A percentile compares a stretch with the other conserved stretches of the same genome.
Conservation (phyloP, 2,329 filamentous ascomycete genomes). For the Ophiostoma perfectum region DNA sequence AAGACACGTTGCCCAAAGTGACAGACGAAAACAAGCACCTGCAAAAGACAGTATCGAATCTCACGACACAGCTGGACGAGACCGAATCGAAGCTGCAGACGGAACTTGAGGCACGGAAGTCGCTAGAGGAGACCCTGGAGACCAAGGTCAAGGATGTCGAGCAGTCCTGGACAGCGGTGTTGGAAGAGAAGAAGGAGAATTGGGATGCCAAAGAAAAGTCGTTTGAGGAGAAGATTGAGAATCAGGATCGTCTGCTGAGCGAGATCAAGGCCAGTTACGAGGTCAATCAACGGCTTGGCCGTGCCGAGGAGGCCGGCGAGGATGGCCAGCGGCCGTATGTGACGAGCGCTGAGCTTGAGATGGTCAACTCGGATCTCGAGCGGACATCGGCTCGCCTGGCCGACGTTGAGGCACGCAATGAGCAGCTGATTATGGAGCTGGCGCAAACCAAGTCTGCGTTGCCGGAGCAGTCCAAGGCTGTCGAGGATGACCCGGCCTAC, state of each 20-base stretch:
- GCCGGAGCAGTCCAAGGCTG: conserved; percentile 52
- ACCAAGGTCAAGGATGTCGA: conserved; percentile 83
- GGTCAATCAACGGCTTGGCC: conserved; percentile 75
- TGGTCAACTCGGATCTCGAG: conserved; percentile 86
- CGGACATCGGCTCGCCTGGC: conserved; percentile 80
- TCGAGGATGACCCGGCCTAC: conserved; percentile 87
- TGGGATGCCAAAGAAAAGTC: conserved; percentile 88
- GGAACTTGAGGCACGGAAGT: conserved; percentile 66
- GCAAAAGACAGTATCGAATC: conserved; percentile 67
- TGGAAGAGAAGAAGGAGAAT: conserved; percentile 92
- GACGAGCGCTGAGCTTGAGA: conserved; percentile 84
- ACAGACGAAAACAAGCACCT: conserved; percentile 83
- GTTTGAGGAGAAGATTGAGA: conserved; percentile 89
- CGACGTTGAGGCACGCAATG: conserved; percentile 89
- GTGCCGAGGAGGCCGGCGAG: conserved; percentile 28
- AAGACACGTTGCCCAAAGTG: conserved; percentile 86
- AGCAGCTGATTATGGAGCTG: conserved; percentile 83
- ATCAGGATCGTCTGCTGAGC: conserved; percentile 83
- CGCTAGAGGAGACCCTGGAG: conserved; percentile 72
- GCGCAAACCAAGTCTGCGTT: conserved; percentile 78
- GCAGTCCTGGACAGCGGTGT: conserved; percentile 78
- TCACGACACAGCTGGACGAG: conserved; percentile 78
- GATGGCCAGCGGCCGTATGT: conserved; percentile 61
- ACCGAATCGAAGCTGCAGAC: conserved; percentile 73
- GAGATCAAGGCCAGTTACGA: conserved; percentile 97